Conservation (phyloP, 108 stramenopile species). For the Epithemia pelagica region DNA sequence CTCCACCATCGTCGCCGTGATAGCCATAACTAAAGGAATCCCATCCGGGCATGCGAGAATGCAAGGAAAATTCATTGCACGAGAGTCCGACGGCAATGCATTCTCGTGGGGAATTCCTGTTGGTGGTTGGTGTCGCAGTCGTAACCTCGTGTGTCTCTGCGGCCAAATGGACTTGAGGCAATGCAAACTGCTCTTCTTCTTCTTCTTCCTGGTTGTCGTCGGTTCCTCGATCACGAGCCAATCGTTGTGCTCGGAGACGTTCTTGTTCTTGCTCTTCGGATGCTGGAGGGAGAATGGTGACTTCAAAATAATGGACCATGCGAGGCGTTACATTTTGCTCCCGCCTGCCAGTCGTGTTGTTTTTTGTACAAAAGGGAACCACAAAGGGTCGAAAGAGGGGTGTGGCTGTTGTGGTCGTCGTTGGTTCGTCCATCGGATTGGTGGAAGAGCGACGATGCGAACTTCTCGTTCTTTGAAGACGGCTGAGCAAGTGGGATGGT, state of each 20-base stretch:
- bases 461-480: not conserved
- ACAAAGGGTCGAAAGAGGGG: conserved; percentile 33
- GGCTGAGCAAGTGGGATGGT: not conserved
- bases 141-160: too few species aligned
- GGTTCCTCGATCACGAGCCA: not conserved
- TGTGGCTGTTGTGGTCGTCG: not conserved
- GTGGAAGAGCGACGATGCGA: conserved; percentile 2
- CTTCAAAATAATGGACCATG: conserved; percentile 67
- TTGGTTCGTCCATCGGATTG: not conserved
- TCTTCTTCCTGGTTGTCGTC: not conserved
- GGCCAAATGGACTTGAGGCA: too few species aligned
- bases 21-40: conserved; percentile 62
- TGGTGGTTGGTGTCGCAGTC: too few species aligned
- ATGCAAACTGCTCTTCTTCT: not conserved
- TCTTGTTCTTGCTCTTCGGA: conserved; percentile 4
- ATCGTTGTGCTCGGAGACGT: not conserved
- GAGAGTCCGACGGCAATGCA: conserved; percentile 76
- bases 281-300: conserved; percentile 30
- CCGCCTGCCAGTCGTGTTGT: conserved; percentile 8
- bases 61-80: conserved; percentile 31
- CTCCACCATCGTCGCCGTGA: conserved; percentile 80
- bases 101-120: conserved; percentile 17
- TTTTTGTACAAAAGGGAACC: conserved; percentile 25
- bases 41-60: conserved; percentile 81
- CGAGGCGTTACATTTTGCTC: conserved; percentile 49